Evolutionary conservation across 2,329 filamentous ascomycete genomes (phyloP), one percentile per base, ranked within the genome.

Genomic region (Pseudogymnoascus sp.): DNA sequence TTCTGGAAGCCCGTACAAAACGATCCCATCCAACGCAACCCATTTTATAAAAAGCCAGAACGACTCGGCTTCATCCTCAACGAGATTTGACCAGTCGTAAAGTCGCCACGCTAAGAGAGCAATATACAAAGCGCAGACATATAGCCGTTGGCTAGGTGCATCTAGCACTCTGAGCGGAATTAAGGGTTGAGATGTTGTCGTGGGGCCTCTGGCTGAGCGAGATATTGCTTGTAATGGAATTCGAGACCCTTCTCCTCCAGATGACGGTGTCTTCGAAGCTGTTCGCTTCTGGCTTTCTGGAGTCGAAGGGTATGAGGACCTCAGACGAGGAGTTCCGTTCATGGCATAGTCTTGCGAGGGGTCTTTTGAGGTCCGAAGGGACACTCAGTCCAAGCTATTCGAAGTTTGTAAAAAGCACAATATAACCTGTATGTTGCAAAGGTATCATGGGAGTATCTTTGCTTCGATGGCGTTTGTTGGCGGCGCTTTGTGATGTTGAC

Each of bases 21-120:
- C 76, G 59, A 60, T 17, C 65, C 90, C 89, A 77, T 99, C 95
- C 67, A 99, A 84, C 64, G 87, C 81, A 66, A 90, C 84, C 95
- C 95, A 99, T 83, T 97, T 99, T 72, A 96, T 78, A 73, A 97
- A 97, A 59, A 93, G 82, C 83, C 87, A 89, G 66, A 95, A 88
- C n/a, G 93, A 96, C 71, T 91, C 88, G 64, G 90, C 85, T 67
- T 96, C 90, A 67, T 93, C 89, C 64, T 93, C 88, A 40, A 92
- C 82, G 66, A 93, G 78, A 64, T 84, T 85, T 67, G 87, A 85
- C 80, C 90, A 96, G 78, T 99, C 92, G 75, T 92, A 96, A 35
- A 95, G 77, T 71, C 91, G 88, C 88, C 91, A 97, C 65, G 86
- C 87, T 76, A 90, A 83, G 23, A 99, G 77, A 33, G 83, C 80